Evolutionary conservation across 345 rosid species (phyloP).

Genomic region (Ricinus communis): DNA sequence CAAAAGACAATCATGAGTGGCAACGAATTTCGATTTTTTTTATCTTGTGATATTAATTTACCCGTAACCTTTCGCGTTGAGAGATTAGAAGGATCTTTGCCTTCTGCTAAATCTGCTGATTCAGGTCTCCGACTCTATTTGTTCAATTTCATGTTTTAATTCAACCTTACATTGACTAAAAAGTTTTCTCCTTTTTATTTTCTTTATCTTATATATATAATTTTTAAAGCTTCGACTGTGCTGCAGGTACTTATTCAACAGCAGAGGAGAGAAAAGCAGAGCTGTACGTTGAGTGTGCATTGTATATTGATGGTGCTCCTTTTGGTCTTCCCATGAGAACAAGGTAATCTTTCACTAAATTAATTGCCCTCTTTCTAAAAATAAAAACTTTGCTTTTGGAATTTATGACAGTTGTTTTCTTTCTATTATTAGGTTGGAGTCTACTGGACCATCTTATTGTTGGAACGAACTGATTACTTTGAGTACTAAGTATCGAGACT

Average conservation of each 20-base stretch:
- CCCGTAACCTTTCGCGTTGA: slow-evolving; percentile 93
- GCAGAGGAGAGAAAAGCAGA: slow-evolving; percentile 69
- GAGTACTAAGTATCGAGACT: slow-evolving; percentile 88
- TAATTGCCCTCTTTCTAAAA: neutral
- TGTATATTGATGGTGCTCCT: slow-evolving; percentile 86
- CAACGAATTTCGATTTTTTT: slow-evolving; percentile 93
- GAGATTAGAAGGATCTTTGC: slow-evolving; percentile 72
- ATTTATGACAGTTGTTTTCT: no score
- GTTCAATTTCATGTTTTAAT: neutral
- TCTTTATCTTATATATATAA: neutral
- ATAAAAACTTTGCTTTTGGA: neutral
- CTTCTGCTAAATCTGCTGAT: slow-evolving; percentile 44
- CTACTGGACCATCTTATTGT: slow-evolving; percentile 69
- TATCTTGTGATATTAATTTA: slow-evolving; percentile 91
- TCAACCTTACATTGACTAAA: neutral
- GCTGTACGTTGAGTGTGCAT: slow-evolving; percentile 74
- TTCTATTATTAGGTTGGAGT: slow-evolving; percentile 63
- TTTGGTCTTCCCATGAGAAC: slow-evolving; percentile 92
- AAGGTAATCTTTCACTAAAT: slow-evolving; percentile 42
- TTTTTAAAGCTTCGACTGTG: no score
- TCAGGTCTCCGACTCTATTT: slow-evolving; percentile 46
- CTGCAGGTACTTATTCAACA: slow-evolving; percentile 46
- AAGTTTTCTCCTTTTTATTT: neutral
- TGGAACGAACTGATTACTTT: slow-evolving; percentile 88
- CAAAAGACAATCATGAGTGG: slow-evolving; percentile 46